Evolutionary conservation across 2,329 filamentous ascomycete species (phyloP), one percentile per base, ranked within the genome.

Genomic region (Xylaria sp.): DNA sequence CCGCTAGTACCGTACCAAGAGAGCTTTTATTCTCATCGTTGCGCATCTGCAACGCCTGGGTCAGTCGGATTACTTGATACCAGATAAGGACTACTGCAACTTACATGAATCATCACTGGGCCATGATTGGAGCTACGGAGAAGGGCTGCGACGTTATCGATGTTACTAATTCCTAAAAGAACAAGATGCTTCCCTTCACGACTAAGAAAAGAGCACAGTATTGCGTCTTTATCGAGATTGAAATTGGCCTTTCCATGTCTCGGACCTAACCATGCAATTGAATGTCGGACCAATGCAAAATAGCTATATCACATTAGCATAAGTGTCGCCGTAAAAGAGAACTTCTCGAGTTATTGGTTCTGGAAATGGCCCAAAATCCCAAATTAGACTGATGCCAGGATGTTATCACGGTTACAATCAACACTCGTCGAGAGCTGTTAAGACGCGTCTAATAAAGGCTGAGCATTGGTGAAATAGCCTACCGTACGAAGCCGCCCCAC

Each of bases 191-290:
- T 85, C 0, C 95, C 94, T 72, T 91, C 84, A 0, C 83, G 79
- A 28, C 89, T 90, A 26, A 97, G 82, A 73, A 97, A 97, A 0
- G 93, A 92, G 67, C 90, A 89, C 20, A 97, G 77, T 2, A 97
- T 81, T 1, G 89, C 93, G 75, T 97, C 92, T 73, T 94, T 92
- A 69, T 93, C 91, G 4, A 94, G 83, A 4, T 82, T 81, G 65
- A 97, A 92, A 0, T 81, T 81, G 3, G 83, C 80, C 70, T 87
- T 89, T 13, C 94, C 94, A 78, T 97, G 94, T 46, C 93, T 85
- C n/a, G 95, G 95, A 7, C 92, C 93, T 11, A 97, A 82, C 95
- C 95, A 98, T 1, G 94, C 91, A 40, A 86, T 87, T 89, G 90
- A 96, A 3, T 93, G 83, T 20, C 94, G 89, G 5, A 97, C 90